A percentile compares a stretch with the other conserved stretches of the same genome.
phyloP scores from a whole-genome alignment of 768 basidiomycete species.

The Lactifluus echinatus region DNA sequence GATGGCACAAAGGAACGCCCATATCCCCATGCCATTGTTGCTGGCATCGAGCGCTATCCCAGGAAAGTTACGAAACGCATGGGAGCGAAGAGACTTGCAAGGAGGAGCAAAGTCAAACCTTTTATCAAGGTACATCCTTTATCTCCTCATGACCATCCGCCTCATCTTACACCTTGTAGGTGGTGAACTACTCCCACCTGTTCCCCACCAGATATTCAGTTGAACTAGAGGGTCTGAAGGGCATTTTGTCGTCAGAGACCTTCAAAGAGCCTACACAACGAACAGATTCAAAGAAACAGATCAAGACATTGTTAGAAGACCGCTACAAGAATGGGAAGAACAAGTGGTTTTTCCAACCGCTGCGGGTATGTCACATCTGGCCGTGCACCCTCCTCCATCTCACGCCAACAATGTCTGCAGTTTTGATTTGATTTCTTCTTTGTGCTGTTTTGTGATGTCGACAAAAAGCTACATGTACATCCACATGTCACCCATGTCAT shows the following conservation, averaged over 20 bases:
- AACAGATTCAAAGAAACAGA: conserved; percentile 88
- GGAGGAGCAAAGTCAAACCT: conserved; percentile 96
- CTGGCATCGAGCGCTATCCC: conserved; percentile 97
- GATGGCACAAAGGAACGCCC: conserved; percentile 95
- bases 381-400: too few relatives aligned
- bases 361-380: conserved; percentile 56
- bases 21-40: conserved; percentile 97
- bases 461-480: conserved; percentile 35
- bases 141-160: neutral
- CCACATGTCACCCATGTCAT: conserved; percentile 27
- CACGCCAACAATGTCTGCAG: conserved; percentile 16
- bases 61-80: conserved; percentile 95
- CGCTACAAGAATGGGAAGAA: conserved; percentile 91
- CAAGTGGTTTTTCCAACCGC: conserved; percentile 92
- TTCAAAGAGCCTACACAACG: conserved; percentile 98
- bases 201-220: conserved; percentile 99
- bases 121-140: conserved; percentile 84
- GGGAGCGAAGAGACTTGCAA: conserved; percentile 90
- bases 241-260: conserved; percentile 71
- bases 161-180: conserved; percentile 34
- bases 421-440: conserved; percentile 34
- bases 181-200: conserved; percentile 96
- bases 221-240: conserved; percentile 93
- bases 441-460: conserved; percentile 14
- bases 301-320: conserved; percentile 96